These are phyloP conservation scores for Chlorella sp. DNA, from an alignment of 139 green algal species.

Conservation along the genomic window DNA sequence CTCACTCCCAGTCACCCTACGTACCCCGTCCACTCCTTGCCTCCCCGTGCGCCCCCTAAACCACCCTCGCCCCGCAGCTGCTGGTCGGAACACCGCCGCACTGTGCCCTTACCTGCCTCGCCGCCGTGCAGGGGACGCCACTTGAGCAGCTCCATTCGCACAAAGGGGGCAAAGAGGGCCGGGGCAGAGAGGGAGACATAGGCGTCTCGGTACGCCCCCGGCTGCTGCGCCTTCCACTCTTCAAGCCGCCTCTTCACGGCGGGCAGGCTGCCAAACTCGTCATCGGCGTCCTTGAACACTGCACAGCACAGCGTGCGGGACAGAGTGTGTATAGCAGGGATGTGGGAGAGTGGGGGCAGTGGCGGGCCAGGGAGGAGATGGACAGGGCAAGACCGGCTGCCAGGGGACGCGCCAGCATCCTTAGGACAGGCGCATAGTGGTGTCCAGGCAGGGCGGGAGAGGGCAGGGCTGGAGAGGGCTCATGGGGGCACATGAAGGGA, in stretches of 20 bases:
- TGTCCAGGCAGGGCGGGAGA: no score
- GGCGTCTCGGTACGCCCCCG: slow-evolving; percentile 76
- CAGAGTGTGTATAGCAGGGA: background rate
- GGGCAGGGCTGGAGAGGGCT: no score
- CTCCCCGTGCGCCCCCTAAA: no score
- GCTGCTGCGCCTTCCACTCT: slow-evolving; percentile 68
- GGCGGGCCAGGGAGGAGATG: no score
- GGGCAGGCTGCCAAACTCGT: slow-evolving; percentile 76
- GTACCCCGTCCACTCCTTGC: no score
- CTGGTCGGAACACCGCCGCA: background rate
- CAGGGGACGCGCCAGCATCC: no score
- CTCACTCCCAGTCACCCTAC: no score
- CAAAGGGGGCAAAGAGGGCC: slow-evolving; percentile 93
- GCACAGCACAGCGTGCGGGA: slow-evolving; percentile 23
- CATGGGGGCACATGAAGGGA: no score
- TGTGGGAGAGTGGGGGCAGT: background rate
- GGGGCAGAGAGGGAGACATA: slow-evolving; percentile 85
- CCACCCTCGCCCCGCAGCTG: no score
- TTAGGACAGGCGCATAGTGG: no score
- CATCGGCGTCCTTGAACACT: slow-evolving; percentile 86
- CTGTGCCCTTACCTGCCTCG: background rate
- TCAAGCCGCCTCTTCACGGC: slow-evolving; percentile 74
- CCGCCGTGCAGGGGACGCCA: slow-evolving; percentile 86
- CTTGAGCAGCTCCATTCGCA: slow-evolving; percentile 88
- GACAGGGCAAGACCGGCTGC: no score